Evolutionary conservation across 2,329 filamentous ascomycete species (phyloP).

Genomic region (Cordyceps cicadae): DNA sequence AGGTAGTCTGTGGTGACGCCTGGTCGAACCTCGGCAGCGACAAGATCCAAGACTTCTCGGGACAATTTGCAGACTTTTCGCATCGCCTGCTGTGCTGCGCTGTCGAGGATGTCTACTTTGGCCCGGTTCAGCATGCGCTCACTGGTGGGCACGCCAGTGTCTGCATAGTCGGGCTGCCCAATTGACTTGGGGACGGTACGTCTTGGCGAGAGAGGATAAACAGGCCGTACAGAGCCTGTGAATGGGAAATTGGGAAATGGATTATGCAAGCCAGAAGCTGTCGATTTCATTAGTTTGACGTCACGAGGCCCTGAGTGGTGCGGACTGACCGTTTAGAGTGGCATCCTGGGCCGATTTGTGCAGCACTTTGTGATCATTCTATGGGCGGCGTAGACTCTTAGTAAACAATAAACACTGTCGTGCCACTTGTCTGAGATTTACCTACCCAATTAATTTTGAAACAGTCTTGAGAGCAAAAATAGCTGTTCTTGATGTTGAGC

Average conservation of each 20-base stretch:
- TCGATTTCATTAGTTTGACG: constrained; percentile 72
- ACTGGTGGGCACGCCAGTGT: constrained; percentile 65
- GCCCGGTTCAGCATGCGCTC: constrained; percentile 58
- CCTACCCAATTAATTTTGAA: constrained; percentile 98
- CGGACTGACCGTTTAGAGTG: constrained; percentile 28
- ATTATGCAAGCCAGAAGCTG: constrained; percentile 73
- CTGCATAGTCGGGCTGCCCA: constrained; percentile 76
- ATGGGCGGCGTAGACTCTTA: background rate
- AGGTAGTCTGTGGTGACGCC: constrained; percentile 94
- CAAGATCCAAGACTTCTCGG: constrained; percentile 90
- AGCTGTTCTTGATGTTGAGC: constrained; percentile 76
- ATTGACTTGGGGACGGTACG: constrained; percentile 73
- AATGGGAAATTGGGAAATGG: constrained; percentile 83
- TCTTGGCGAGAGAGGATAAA: constrained; percentile 71
- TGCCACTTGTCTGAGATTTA: background rate
- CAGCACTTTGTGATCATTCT: constrained; percentile 68
- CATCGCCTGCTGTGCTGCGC: constrained; percentile 78
- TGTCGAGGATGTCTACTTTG: constrained; percentile 74
- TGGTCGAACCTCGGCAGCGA: constrained; percentile 73
- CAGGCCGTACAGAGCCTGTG: constrained; percentile 72
- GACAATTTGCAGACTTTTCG: constrained; percentile 81
- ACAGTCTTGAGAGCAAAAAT: constrained; percentile 96
- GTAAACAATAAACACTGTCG: background rate
- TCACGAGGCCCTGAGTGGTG: constrained; percentile 55
- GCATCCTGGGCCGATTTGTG: constrained; percentile 48